Base-by-base conservation (phyloP, 2,329 filamentous ascomycete species). In the Alternaria postmessia region DNA sequence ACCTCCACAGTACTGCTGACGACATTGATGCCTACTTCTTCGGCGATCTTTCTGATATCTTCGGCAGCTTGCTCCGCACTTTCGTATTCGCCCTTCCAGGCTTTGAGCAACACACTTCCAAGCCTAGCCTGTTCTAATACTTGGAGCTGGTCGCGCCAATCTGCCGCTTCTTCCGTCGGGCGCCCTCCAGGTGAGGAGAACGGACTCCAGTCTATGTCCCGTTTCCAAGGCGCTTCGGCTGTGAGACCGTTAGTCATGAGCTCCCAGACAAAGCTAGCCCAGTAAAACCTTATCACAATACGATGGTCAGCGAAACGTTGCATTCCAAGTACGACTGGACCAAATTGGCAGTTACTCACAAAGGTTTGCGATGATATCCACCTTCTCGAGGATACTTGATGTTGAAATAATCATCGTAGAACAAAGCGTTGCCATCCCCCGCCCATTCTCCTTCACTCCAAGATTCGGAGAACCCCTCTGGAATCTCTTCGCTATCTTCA, bases 41-140 rank as follows among this genome's bases (percentile, higher is more conserved):
- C 18, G 6, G 54, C 59, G 5, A 53, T 48, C 4, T 11, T 20
- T 20, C 46, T 51, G 9, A 62, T 41, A 16, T 57, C 54, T 26
- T 59, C 41, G 18, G 41, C 42, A 3, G 49, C 54, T 16, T 62
- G 46, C 24, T 49, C 49, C 7, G 54, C 54, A 14, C 51, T 65
- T 48, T 51, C 20, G 39, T 61, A 58, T 6, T 43, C 28, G 14
- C 16, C 16, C 18, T 63, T 64, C 54, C 53, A 63, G 16, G 61
- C 54, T 12, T 64, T 55, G 12, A 55, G 47, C 16, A 61, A 18
- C 1, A 65, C 32, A 20, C 14, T 55, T 5, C 60, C 56, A 9
- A 63, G 47, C 24, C 63, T 49, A 34, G 43, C 60, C 14, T 63
- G 57, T 5, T 63, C 56, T 26, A 65, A 12, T 22, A 55, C 46